Percentiles rank a stretch among this genome's conserved stretches.
phyloP scores from a whole-genome alignment of 768 basidiomycete genomes.

The Royoungia palumana region DNA sequence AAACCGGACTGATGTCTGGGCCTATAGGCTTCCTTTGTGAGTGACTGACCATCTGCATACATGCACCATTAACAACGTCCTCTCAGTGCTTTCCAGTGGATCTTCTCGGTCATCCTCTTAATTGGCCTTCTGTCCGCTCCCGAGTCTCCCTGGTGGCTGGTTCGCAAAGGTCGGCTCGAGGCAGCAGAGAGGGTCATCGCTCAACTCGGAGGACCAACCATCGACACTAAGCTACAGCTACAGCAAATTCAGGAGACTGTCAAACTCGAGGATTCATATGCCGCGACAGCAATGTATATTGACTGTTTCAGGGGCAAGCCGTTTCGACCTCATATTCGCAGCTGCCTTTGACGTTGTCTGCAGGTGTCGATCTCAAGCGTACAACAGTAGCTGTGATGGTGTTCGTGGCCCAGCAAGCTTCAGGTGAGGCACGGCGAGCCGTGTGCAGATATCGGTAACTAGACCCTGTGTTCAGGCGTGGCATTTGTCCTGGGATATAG shows the following conservation, averaged over 20 bases:
- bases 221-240: slow-evolving; percentile 23
- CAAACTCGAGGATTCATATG: slow-evolving; percentile 27
- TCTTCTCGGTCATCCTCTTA: slow-evolving; percentile 31
- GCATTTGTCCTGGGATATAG: slow-evolving; percentile 27
- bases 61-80: background rate
- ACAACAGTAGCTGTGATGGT: slow-evolving; percentile 31
- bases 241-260: slow-evolving; percentile 31
- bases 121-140: slow-evolving; percentile 31
- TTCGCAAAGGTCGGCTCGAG: slow-evolving; percentile 26
- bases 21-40: slow-evolving; percentile 29
- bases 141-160: slow-evolving; percentile 35
- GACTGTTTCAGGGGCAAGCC: slow-evolving; percentile 31
- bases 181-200: slow-evolving; percentile 21
- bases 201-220: slow-evolving; percentile 18
- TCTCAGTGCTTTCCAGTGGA: slow-evolving; percentile 30
- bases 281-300: slow-evolving; percentile 24
- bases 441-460: background rate
- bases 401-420: slow-evolving; percentile 26
- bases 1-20: slow-evolving; percentile 17
- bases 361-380: slow-evolving; percentile 24
- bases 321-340: background rate
- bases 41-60: background rate
- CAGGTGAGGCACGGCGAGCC: slow-evolving; percentile 10
- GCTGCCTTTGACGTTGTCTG: background rate
- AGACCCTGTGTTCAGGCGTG: slow-evolving; percentile 13